Evolutionary conservation across 2,329 filamentous ascomycete genomes (phyloP).

Genomic region (Penicillium sp.): DNA sequence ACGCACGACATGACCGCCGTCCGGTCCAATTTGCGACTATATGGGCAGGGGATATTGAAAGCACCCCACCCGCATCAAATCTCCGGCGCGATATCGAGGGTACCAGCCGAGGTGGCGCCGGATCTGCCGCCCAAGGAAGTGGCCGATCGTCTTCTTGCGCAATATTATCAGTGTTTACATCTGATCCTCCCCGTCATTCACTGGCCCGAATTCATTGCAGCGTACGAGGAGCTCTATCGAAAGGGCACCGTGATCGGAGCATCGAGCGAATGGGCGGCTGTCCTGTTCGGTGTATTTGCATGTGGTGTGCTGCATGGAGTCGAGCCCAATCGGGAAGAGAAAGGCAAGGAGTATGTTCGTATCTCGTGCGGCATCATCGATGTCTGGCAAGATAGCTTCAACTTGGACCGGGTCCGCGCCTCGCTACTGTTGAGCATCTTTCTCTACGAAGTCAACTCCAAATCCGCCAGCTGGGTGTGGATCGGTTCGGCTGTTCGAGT

Average conservation of each 20-base stretch:
- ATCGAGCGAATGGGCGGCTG: slow-evolving; percentile 65
- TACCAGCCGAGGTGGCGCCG: slow-evolving; percentile 53
- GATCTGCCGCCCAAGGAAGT: slow-evolving; percentile 64
- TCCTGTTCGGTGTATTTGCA: slow-evolving; percentile 78
- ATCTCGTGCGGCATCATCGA: slow-evolving; percentile 64
- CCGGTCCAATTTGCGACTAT: slow-evolving; percentile 64
- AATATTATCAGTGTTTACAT: slow-evolving; percentile 73
- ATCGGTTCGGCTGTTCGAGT: slow-evolving; percentile 71
- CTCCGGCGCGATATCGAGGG: slow-evolving; percentile 43
- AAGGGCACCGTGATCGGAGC: slow-evolving; percentile 55
- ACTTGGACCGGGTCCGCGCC: slow-evolving; percentile 67
- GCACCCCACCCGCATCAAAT: slow-evolving; percentile 64
- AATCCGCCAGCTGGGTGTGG: slow-evolving; percentile 81
- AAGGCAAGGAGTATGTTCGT: slow-evolving; percentile 63
- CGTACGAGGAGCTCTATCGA: slow-evolving; percentile 72
- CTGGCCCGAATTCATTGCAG: slow-evolving; percentile 73
- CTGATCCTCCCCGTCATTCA: slow-evolving; percentile 78
- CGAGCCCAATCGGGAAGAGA: slow-evolving; percentile 51
- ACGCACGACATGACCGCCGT: slow-evolving; percentile 66
- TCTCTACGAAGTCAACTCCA: slow-evolving; percentile 78
- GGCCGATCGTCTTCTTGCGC: slow-evolving; percentile 65
- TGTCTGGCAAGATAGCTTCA: slow-evolving; percentile 73
- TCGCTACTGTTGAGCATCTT: slow-evolving; percentile 71
- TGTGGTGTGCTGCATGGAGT: slow-evolving; percentile 70
- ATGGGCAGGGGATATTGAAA: slow-evolving; percentile 74